phyloP scores from a whole-genome alignment of 371 early-diverging fungal genomes.

The Dichotomocladium elegans region DNA sequence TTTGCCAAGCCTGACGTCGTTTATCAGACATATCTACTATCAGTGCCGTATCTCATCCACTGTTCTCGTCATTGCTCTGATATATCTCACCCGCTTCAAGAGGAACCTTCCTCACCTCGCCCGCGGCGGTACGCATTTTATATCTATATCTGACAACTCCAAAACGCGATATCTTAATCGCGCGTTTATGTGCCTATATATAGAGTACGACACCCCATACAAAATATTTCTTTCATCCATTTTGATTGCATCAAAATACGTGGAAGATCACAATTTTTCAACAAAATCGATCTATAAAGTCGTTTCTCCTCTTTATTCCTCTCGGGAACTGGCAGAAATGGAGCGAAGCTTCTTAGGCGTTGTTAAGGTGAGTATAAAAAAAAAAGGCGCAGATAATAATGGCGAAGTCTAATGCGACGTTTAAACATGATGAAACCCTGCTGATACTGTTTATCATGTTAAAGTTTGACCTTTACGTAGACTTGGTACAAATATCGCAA shows the following conservation, averaged over 20 bases:
- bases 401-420: no score
- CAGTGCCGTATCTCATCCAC: conserved; percentile 33
- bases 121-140: conserved; percentile 39
- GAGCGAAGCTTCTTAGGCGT: conserved; percentile 36
- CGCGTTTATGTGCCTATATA: no score
- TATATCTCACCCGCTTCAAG: conserved; percentile 67
- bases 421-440: no score
- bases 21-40: conserved; percentile 25
- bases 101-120: conserved; percentile 52
- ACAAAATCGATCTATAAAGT: conserved; percentile 22
- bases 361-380: not conserved
- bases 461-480: conserved; percentile 15
- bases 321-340: conserved; percentile 53
- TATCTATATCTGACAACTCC: not conserved
- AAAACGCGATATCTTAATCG: not conserved
- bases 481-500: conserved; percentile 6
- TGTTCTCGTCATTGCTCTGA: conserved; percentile 55
- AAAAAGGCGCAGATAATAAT: not conserved
- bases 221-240: conserved; percentile 67
- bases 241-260: conserved; percentile 64
- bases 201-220: conserved; percentile 68
- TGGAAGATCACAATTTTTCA: conserved; percentile 48
- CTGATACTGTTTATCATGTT: no score
- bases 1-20: conserved; percentile 26
- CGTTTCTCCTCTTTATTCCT: conserved; percentile 46